Conservation (phyloP, 2,329 filamentous ascomycete species). For the Biscogniauxia sp. region DNA sequence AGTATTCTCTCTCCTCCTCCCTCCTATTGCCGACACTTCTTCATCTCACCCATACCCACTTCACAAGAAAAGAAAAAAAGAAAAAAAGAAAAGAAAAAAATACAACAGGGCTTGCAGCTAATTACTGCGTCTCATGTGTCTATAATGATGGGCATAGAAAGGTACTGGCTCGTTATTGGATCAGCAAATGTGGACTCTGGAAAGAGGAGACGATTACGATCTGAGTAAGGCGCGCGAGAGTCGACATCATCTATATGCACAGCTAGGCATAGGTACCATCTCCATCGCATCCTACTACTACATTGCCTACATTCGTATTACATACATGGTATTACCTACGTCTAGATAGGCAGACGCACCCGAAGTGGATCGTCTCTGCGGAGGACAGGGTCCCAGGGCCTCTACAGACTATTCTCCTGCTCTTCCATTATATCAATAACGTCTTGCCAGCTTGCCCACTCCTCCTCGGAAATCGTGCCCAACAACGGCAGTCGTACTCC, state of each 20-base stretch:
- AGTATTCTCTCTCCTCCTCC: neutral
- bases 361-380: neutral
- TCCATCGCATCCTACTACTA: neutral
- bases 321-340: neutral
- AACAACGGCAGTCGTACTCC: constrained; percentile 15
- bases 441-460: constrained; percentile 13
- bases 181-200: neutral
- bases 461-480: constrained; percentile 15
- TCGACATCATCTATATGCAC: neutral
- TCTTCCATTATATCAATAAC: constrained; percentile 18
- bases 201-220: neutral
- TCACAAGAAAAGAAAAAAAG: neutral
- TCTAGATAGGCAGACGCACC: neutral
- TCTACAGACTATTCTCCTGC: constrained; percentile 14
- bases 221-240: neutral
- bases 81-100: neutral
- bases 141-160: neutral
- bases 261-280: neutral
- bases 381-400: neutral
- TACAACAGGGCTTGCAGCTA: neutral
- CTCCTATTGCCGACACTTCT: neutral
- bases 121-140: neutral
- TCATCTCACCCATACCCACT: neutral
- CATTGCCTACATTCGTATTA: neutral
- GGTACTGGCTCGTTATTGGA: neutral